Evolutionary conservation across 495 filamentous ascomycete species (phyloP).

Genomic region (Podospora pseudopauciseta): DNA sequence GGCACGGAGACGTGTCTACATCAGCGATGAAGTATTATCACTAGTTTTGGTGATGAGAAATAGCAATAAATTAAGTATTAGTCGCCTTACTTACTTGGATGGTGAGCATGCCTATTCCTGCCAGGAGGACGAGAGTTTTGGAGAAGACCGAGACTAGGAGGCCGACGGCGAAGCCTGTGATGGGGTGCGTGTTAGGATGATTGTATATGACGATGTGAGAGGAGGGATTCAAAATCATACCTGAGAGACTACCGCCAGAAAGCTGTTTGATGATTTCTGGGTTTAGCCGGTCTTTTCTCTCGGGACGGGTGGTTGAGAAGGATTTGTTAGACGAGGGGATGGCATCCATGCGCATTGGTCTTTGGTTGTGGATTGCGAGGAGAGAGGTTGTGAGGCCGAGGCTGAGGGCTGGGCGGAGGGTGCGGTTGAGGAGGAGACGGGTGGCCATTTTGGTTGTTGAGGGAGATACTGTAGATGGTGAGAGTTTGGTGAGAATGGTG

Average conservation of each 20-base stretch:
- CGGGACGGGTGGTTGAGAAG: background rate
- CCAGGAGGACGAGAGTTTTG: slow-evolving; percentile 63
- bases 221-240: slow-evolving; percentile 29
- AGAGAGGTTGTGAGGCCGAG: slow-evolving; percentile 29
- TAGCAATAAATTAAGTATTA: slow-evolving; percentile 1
- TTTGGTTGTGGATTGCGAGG: slow-evolving; percentile 21
- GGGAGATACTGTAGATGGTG: background rate
- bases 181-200: background rate
- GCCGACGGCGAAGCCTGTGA: slow-evolving; percentile 61
- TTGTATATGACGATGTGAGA: background rate
- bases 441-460: slow-evolving; percentile 17
- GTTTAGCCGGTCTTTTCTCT: slow-evolving; percentile 40
- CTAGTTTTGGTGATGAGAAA: slow-evolving; percentile 1
- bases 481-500: background rate
- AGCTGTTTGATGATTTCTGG: slow-evolving; percentile 61
- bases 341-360: slow-evolving; percentile 33
- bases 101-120: slow-evolving; percentile 66
- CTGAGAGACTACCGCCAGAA: slow-evolving; percentile 64
- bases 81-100: slow-evolving; percentile 57
- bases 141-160: slow-evolving; percentile 73
- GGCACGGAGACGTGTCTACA: too few species aligned
- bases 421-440: slow-evolving; percentile 14
- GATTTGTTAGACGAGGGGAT: background rate
- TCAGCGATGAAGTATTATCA: too few species aligned
- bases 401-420: slow-evolving; percentile 20